These are phyloP conservation scores for Odonthalia washingtoniensis DNA, from an alignment of 31 red algal species.

Conservation along the genomic window DNA sequence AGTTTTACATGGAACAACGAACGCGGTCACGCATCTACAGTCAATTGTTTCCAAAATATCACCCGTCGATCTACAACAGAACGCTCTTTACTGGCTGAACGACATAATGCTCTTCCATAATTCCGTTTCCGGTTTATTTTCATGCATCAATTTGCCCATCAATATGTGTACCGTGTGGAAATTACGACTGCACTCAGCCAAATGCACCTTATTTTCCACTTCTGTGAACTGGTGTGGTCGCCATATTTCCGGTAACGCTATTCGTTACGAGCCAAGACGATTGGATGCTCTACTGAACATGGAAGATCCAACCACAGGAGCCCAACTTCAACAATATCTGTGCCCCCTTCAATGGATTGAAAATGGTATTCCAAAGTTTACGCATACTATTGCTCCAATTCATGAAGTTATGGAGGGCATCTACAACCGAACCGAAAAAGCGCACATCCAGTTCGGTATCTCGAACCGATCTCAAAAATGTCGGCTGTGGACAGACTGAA, in stretches of 20 bases:
- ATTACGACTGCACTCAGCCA: background rate
- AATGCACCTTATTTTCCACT: background rate
- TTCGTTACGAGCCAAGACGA: background rate
- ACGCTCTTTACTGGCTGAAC: too few species aligned
- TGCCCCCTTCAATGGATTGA: background rate
- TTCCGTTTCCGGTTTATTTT: background rate
- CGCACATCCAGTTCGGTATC: background rate
- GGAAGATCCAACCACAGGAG: background rate
- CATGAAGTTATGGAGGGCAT: background rate
- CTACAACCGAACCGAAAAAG: background rate
- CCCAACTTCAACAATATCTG: background rate
- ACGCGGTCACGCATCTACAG: conserved; percentile 11
- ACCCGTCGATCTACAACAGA: background rate
- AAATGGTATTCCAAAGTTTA: background rate
- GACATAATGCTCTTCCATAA: too few species aligned
- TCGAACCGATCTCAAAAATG: background rate
- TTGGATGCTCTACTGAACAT: background rate
- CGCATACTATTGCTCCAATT: background rate
- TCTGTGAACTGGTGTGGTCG: too few species aligned
- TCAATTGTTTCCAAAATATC: background rate
- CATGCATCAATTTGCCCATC: background rate
- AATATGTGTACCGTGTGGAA: background rate
- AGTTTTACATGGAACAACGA: background rate
- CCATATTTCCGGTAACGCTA: background rate
- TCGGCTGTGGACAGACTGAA: background rate